Base-by-base conservation (phyloP, 208 protist genomes). In the Crithidia mellificae region DNA sequence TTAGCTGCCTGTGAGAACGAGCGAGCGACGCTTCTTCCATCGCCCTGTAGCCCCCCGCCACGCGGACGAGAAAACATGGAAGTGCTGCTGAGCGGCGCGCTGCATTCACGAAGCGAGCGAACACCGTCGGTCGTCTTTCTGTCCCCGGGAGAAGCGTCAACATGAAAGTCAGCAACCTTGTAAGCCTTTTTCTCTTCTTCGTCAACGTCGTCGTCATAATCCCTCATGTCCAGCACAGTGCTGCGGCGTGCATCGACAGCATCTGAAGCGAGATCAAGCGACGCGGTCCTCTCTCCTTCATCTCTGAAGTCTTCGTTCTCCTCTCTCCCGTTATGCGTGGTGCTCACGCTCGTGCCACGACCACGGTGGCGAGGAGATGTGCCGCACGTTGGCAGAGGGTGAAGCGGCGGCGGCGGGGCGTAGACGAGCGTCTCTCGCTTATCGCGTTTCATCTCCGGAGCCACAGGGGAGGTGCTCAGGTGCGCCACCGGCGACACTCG, bases 391-490 rank as follows among this genome's bases (percentile, higher is more conserved):
- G 39, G 24, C 2, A 61, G 27, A 32, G 43, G n/a, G 0, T n/a
- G 6, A 24, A 75, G 53, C 3, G 56, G 62, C 22, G 63, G 62
- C 14, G 63, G 63, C 14, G 63, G 38, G 3, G 63, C 36, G 41
- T 49, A 58, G 3, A n/a, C 24, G 3, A 22, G 12, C 0, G 56
- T 50, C 36, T 76, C 70, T 17, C 47, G 47, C 29, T 46, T 22
- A 27, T 76, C 70, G 8, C 70, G 70, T 49, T 76, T 76, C 49
- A 39, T 54, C n/a, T 65, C 52, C 0, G 70, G 70, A n/a, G 54
- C 29, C 22, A 54, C 70, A 2, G 70, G 70, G 32, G 70, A 70
- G 0, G 34, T 19, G 27, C 56, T 70, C 8, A 61, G 19, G 25
- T 43, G 25, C 2, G 46, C 36, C 47, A 15, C 34, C 0, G 54